These are phyloP conservation scores for Capsella rubella DNA, from an alignment of 441 rosid genomes.

Conservation along the genomic window DNA sequence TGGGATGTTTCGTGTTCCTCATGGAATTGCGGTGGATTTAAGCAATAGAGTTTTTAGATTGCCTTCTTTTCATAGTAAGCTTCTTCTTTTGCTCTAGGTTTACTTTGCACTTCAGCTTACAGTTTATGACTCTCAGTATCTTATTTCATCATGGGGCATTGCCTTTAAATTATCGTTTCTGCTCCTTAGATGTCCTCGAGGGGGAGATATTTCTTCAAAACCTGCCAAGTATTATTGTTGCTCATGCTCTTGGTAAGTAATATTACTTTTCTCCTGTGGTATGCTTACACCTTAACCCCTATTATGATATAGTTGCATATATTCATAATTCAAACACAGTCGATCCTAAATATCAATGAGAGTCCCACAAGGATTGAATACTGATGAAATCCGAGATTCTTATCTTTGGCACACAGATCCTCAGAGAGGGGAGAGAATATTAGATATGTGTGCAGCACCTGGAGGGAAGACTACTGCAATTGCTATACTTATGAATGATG, in stretches of 20 bases:
- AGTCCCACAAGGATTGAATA: not conserved
- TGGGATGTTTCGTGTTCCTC: slow-evolving; percentile 83
- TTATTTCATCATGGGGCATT: slow-evolving; percentile 16
- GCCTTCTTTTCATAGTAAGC: slow-evolving; percentile 82
- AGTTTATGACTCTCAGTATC: slow-evolving; percentile 31
- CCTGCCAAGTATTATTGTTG: slow-evolving; percentile 86
- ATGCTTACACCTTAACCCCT: slow-evolving; percentile 14
- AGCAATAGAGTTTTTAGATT: slow-evolving; percentile 70
- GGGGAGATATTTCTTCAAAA: slow-evolving; percentile 98
- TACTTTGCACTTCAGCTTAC: slow-evolving; percentile 30
- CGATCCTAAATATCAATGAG: not conserved
- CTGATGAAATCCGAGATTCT: slow-evolving; percentile 8
- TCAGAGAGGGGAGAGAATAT: slow-evolving; percentile 85
- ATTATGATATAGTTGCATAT: slow-evolving; percentile 11
- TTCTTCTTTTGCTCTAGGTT: slow-evolving; percentile 31
- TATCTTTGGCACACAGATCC: slow-evolving; percentile 65
- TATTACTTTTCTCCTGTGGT: not conserved
- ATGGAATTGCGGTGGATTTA: slow-evolving; percentile 93
- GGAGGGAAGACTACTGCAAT: slow-evolving; percentile 99
- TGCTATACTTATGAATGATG: slow-evolving; percentile 86
- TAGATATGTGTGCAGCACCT: slow-evolving; percentile 99
- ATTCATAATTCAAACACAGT: not conserved
- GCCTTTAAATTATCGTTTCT: slow-evolving; percentile 19
- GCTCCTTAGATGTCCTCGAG: slow-evolving; percentile 77
- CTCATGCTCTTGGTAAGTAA: slow-evolving; percentile 86